A percentile compares a stretch with the other conserved stretches of the same genome.
These are phyloP conservation scores for Whalleya microplaca DNA, from an alignment of 2,329 filamentous ascomycete species.

Conservation along the genomic window DNA sequence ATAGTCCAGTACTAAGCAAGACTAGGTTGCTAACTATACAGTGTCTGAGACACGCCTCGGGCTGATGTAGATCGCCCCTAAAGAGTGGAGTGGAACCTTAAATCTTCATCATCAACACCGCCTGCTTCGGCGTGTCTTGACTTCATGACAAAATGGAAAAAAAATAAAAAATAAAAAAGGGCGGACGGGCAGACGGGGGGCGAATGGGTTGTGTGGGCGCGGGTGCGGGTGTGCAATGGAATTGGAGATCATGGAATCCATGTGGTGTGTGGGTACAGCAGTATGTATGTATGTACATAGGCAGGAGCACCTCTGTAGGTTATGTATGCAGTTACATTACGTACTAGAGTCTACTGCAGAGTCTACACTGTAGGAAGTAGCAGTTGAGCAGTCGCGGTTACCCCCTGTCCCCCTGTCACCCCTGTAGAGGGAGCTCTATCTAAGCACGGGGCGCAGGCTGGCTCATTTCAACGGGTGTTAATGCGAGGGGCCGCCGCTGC, in stretches of 20 bases:
- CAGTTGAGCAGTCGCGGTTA: too few relatives aligned
- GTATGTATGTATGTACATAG: not conserved
- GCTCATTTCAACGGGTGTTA: not conserved
- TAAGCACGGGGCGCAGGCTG: not conserved
- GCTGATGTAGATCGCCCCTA: not conserved
- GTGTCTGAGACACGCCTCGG: not conserved
- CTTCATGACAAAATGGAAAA: not conserved
- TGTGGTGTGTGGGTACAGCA: not conserved
- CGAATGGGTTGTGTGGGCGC: not conserved
- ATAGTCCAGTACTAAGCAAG: not conserved
- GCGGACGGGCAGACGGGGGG: too few relatives aligned
- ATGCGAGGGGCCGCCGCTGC: not conserved
- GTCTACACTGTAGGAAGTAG: too few relatives aligned
- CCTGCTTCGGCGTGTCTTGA: not conserved
- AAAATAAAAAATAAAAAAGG: not conserved
- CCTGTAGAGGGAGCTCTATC: not conserved
- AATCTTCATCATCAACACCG: not conserved
- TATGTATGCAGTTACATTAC: too few relatives aligned
- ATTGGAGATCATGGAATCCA: not conserved
- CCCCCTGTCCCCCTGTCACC: too few relatives aligned
- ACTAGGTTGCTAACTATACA: not conserved
- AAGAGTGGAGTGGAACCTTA: not conserved
- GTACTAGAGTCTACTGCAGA: too few relatives aligned
- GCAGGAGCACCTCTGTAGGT: too few relatives aligned
- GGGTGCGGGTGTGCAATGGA: not conserved